Base-by-base conservation (phyloP, 2,329 filamentous ascomycete species). In the Ambrosiella xylebori region DNA sequence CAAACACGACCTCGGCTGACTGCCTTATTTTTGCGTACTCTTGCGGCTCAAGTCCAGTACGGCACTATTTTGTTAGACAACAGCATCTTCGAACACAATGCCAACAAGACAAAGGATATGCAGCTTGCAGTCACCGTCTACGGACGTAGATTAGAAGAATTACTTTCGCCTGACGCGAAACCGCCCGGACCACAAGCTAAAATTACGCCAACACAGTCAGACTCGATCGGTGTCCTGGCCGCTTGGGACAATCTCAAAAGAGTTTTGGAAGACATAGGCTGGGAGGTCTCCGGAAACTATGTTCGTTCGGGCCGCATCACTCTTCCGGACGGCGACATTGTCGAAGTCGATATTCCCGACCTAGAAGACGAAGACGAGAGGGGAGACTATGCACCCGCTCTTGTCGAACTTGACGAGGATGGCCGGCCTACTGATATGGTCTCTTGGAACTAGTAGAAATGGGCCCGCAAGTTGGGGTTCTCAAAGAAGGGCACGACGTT, bases 31-130 rank as follows among this genome's bases (percentile, higher is more conserved):
- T 67, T 82, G 11, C 70, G 70, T 50, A 71, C 75, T 0, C 64
- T 83, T 36, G 72, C 77, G 52, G 73, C 77, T 0, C 80, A 84
- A 65, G 66, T 84, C 38, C 66, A 73, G 3, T 81, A 79, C 62
- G 73, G 76, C 59, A 71, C 75, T 12, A 67, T 69, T 5, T 73
- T 74, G 63, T 66, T 81, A 7, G 73, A 75, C 5, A 71, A 68
- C 0, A 73, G 71, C n/a, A 68, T 72, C 11, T 62, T 74, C 4
- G 72, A 74, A 49, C 66, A 70, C 8, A 66, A 66, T 7, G 64
- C 68, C 1, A 62, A 63, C 6, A 64, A 67, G 36, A 63, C 63
- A 7, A 65, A 65, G 6, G 66, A 69, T 1, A 65, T 83, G 50
- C 73, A 72, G 41, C 67, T 73, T 9, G 68, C 75, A 4, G 69